Percentiles rank a stretch among this genome's conserved stretches.
Evolutionary conservation across 139 green algal species (phyloP).

Genomic region (Prasinococcaceae sp.): DNA sequence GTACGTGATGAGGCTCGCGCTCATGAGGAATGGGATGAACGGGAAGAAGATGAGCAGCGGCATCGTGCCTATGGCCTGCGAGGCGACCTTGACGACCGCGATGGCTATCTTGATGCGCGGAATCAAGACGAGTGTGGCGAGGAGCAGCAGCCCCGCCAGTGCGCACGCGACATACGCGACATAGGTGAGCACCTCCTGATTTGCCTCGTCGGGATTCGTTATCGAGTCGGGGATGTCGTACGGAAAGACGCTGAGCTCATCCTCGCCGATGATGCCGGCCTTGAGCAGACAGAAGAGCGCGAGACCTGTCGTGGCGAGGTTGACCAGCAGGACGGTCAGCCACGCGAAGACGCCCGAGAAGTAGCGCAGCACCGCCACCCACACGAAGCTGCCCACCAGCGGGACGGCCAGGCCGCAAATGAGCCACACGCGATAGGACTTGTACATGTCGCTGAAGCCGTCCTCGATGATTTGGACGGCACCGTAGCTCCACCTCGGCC

Average conservation of each 20-base stretch:
- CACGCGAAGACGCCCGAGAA: constrained; percentile 59
- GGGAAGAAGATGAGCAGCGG: constrained; percentile 68
- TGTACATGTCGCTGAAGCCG: no score
- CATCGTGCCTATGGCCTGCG: constrained; percentile 45
- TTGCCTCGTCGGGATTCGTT: no score
- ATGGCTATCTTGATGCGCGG: constrained; percentile 54
- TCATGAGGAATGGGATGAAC: constrained; percentile 47
- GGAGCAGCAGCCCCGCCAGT: constrained; percentile 25
- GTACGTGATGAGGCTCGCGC: constrained; percentile 47
- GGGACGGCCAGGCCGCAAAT: constrained; percentile 33
- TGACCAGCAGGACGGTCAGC: constrained; percentile 49
- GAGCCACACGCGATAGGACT: no score
- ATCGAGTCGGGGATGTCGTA: no score
- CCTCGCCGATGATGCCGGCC: no score
- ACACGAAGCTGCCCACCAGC: constrained; percentile 49
- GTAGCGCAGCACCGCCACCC: constrained; percentile 60
- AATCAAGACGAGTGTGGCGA: constrained; percentile 66
- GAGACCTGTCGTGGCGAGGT: constrained; percentile 36
- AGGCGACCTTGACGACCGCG: constrained; percentile 59
- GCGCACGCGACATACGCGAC: constrained; percentile 35
- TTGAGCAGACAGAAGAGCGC: constrained; percentile 51
- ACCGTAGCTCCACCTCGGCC: no score
- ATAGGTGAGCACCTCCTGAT: constrained; percentile 8
- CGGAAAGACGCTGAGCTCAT: no score
- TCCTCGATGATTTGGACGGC: no score